phyloP scores from a whole-genome alignment of 345 rosid species.

The Syzygium aqueum region DNA sequence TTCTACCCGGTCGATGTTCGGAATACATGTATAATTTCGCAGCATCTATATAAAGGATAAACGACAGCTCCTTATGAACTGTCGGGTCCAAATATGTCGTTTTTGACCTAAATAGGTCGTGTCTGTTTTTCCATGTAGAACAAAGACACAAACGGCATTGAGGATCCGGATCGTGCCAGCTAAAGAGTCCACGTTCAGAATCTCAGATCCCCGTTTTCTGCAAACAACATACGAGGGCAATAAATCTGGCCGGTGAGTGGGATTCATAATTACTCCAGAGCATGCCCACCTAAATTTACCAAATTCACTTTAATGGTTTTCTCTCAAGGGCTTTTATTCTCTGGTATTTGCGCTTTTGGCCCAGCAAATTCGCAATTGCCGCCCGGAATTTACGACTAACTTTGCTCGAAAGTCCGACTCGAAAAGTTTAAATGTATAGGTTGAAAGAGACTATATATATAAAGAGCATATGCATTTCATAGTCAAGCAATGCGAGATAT shows the following conservation, averaged over 20 bases:
- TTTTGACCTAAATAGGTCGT: neutral
- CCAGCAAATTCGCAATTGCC: neutral
- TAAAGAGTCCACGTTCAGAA: neutral
- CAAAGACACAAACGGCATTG: neutral
- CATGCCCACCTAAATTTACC: neutral
- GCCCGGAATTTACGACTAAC: neutral
- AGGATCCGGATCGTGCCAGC: neutral
- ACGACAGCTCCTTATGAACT: too few species aligned
- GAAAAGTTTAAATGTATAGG: neutral
- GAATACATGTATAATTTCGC: neutral
- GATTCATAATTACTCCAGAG: neutral
- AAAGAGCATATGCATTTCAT: neutral
- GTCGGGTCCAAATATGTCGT: neutral
- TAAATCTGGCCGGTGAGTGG: neutral
- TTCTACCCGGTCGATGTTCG: too few species aligned
- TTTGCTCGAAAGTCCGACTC: neutral
- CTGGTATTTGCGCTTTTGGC: neutral
- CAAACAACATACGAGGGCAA: neutral
- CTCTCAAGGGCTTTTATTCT: neutral
- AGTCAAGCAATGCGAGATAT: neutral
- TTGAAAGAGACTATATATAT: neutral
- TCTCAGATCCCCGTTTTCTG: neutral
- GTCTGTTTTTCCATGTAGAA: neutral
- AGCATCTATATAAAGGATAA: too few species aligned
- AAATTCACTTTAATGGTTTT: neutral